These are phyloP conservation scores for Saraca asoca DNA, from an alignment of 331 rosid species.

Conservation along the genomic window DNA sequence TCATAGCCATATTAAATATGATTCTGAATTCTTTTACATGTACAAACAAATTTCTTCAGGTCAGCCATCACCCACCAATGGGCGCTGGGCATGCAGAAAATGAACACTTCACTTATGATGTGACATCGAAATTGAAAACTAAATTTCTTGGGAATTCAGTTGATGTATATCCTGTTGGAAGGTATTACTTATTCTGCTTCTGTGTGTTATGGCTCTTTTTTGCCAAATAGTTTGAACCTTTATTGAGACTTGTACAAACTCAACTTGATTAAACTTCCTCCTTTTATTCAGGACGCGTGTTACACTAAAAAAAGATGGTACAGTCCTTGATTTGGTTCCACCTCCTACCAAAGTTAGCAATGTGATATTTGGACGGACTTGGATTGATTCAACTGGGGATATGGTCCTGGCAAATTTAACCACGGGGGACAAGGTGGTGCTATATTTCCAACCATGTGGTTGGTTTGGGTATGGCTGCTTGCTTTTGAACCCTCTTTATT, in stretches of 20 bases:
- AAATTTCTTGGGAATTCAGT: slow-evolving; percentile 83
- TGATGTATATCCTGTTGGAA: slow-evolving; percentile 92
- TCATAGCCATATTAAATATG: slow-evolving; percentile 9
- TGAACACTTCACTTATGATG: slow-evolving; percentile 83
- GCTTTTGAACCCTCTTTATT: background rate
- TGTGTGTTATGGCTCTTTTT: background rate
- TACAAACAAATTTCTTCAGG: slow-evolving; percentile 51
- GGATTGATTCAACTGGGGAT: slow-evolving; percentile 79
- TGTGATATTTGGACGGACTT: slow-evolving; percentile 70
- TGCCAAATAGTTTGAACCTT: background rate
- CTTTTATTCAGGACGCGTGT: slow-evolving; percentile 71
- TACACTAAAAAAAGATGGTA: slow-evolving; percentile 81
- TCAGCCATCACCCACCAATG: slow-evolving; percentile 97
- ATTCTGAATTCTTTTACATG: slow-evolving; percentile 25
- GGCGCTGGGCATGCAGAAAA: slow-evolving; percentile 96
- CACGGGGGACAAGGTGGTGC: slow-evolving; percentile 73
- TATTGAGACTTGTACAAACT: slow-evolving; percentile 10
- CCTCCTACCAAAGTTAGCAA: slow-evolving; percentile 92
- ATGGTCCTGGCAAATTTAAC: slow-evolving; percentile 64
- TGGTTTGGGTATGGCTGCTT: slow-evolving; percentile 62
- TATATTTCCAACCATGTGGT: slow-evolving; percentile 78
- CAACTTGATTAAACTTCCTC: slow-evolving; percentile 6
- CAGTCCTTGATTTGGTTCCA: slow-evolving; percentile 87
- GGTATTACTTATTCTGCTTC: slow-evolving; percentile 47
- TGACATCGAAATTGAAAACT: slow-evolving; percentile 91